Evolutionary conservation across 306 rosid species (phyloP).

Genomic region (Vicia faba): DNA sequence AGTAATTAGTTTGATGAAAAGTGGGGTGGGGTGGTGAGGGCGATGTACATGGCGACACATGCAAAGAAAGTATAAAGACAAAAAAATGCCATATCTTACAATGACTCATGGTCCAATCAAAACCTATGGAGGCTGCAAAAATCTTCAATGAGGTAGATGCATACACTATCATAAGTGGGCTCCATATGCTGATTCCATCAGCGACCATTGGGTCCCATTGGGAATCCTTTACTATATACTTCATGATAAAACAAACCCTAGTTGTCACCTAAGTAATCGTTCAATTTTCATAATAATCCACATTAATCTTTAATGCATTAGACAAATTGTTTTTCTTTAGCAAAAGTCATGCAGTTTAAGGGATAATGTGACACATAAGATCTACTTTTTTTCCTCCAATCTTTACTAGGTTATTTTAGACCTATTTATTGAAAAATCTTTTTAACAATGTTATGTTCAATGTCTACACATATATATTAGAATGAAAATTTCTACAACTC

Average conservation of each 20-base stretch:
- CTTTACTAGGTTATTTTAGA: too few relatives aligned
- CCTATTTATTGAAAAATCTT: too few relatives aligned
- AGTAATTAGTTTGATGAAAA: slow-evolving; percentile 6
- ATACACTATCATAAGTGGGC: slow-evolving; percentile 43
- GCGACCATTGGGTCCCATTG: slow-evolving; percentile 57
- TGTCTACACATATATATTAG: too few relatives aligned
- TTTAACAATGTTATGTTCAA: too few relatives aligned
- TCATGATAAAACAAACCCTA: slow-evolving; percentile 38
- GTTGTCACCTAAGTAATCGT: slow-evolving; percentile 8
- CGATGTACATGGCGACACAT: slow-evolving; percentile 28
- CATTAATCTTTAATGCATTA: background rate
- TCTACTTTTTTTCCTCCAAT: too few relatives aligned
- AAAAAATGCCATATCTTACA: slow-evolving; percentile 15
- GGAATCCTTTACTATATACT: slow-evolving; percentile 37
- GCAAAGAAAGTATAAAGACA: slow-evolving; percentile 34
- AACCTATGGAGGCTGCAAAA: slow-evolving; percentile 15
- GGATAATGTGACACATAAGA: background rate
- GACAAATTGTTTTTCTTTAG: background rate
- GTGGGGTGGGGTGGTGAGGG: slow-evolving; percentile 19
- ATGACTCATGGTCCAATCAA: slow-evolving; percentile 34
- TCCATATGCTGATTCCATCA: slow-evolving; percentile 49
- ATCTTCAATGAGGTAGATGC: slow-evolving; percentile 1
- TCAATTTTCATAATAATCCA: background rate
- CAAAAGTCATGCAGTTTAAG: background rate
- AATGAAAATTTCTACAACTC: too few relatives aligned